Evolutionary conservation across 2,329 filamentous ascomycete genomes (phyloP), one percentile per base, ranked within the genome.

Genomic region (Ilyonectria sp.): DNA sequence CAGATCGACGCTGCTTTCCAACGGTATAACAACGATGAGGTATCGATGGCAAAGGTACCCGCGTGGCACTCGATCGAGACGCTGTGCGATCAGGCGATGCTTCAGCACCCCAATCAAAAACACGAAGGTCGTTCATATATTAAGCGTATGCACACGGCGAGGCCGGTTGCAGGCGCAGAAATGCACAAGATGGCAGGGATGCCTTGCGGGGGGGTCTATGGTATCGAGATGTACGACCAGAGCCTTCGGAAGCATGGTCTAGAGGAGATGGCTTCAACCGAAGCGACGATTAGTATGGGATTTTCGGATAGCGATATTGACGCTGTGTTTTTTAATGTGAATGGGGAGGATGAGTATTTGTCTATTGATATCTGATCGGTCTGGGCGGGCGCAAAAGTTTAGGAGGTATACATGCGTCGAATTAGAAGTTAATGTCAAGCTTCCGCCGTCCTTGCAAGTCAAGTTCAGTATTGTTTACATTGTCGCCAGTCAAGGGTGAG

Each of bases 1-100:
- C 69, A 71, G 19, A 46, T 71, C 11, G 69, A 67, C 5, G 64
- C 52, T 15, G 69, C 63, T 3, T 71, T 71, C 54, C 60, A 44
- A 23, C 67, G 69, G 15, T 71, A 71, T 21, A 71, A 71, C 55
- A 69, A 71, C 44, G 67, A 71, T 17, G 63, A 65, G 10, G 52
- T 63, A n/a, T 63, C 63, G 35, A 71, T 71, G 69, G 63, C 57
- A 23, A 69, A 69, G 17, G 23, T 69, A 5, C 67, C 69, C 5
- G 63, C 69, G 7, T 71, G 69, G 69, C 57, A 62, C 57, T 49
- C 63, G 17, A 63, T 71, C 26, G 69, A 71, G 46, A 61, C 47
- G 2, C 40, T 71, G 9, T 71, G 69, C 58, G 67, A 71, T 44
- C 60, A 69, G n/a, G 69, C 69, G 2, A 69, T 71, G 60, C 11